Base-by-base conservation (phyloP, 345 rosid species). In the Lagerstroemia speciosa region DNA sequence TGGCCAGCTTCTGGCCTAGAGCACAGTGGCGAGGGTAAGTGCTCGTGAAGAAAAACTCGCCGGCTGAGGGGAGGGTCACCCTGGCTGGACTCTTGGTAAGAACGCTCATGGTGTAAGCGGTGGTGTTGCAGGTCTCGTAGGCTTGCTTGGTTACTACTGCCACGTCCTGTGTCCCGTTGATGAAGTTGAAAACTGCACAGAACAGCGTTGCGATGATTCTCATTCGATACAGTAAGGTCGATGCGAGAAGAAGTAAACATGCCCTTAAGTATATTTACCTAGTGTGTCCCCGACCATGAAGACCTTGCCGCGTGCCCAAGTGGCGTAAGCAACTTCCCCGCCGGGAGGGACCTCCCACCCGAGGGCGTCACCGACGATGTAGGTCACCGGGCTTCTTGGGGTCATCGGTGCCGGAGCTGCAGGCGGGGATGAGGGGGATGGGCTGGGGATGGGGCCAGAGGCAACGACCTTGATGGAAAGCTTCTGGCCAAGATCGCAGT, bases 401-500 rank as follows among this genome's bases (percentile, higher is more conserved):
- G 3, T 80, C 78, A 50, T 72, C 73, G 31, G 72, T 24, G 45
- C 71, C 0, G 19, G 77, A n/a, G n/a, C 67, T 6, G 72, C 68
- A 5, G 41, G 1, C 5, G 79, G 64, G 17, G 84, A 75, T 69
- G 76, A 43, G 15, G 89, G 84, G 78, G 71, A 4, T 78, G 53
- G 19, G 3, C 82, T 76, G 46, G 75, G 75, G 31, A 70, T 29
- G 45, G 74, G 70, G 73, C 26, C 3, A 71, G 52, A 38, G 61
- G 38, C n/a, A 22, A 75, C 72, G 34, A 87, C 87, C 26, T 73
- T 62, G 60, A 87, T 63, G 66, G 84, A 24, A 1, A 87, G 87
- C 77, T 81, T 82, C 69, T 87, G 92, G 53, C 89, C 86, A 32
- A 69, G 45, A 40, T 69, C 24, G 17, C 87, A 85, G 74, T 83